Base-by-base conservation (phyloP, 352 stramenopile species). In the Phytophthora megakarya region DNA sequence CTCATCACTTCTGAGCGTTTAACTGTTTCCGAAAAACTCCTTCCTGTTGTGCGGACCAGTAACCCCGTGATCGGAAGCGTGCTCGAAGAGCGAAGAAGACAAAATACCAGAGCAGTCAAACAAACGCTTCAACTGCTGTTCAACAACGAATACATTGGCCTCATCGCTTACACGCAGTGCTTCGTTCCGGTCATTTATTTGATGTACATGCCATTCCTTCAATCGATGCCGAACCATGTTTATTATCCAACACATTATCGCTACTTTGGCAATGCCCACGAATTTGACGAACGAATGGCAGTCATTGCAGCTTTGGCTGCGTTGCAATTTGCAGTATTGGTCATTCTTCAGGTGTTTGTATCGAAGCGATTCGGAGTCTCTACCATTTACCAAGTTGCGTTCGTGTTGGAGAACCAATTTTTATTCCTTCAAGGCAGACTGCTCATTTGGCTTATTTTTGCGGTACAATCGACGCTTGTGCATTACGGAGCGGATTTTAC, bases 321-420 rank as follows among this genome's bases (percentile, higher is more conserved):
- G 0, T 32, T 77, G 11, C 55, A 74, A 44, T 16, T 77, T 7
- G 2, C 44, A 0, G 23, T 77, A 5, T 40, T 73, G 10, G 10
- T 69, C 1, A 40, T 4, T 5, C 25, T 77, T 23, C 61, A 74
- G 50, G n/a, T 70, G 1, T 63, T 74, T 21, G 60, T 77, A 15
- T 32, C 50, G 3, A 65, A 55, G 11, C 52, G 55, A 9, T 77
- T 77, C 38, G 54, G 60, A 3, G 21, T 77, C 8, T 57, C 70
- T 10, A 55, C 67, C 1, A 54, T 87, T 16, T 75, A 76, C 19
- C 73, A 81, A 18, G 47, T 85, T 10, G 73, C 58, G n/a, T 87
- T 87, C 37, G 78, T 87, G 26, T 45, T 84, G n/a, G 72, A 88
- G 32, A 71, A 47, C 0, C 71, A 80, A 3, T 67, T 60, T 13